These are phyloP conservation scores for Schoenoplectus tabernaemontani DNA, from an alignment of 202 grass and related monocot species.

Conservation along the genomic window DNA sequence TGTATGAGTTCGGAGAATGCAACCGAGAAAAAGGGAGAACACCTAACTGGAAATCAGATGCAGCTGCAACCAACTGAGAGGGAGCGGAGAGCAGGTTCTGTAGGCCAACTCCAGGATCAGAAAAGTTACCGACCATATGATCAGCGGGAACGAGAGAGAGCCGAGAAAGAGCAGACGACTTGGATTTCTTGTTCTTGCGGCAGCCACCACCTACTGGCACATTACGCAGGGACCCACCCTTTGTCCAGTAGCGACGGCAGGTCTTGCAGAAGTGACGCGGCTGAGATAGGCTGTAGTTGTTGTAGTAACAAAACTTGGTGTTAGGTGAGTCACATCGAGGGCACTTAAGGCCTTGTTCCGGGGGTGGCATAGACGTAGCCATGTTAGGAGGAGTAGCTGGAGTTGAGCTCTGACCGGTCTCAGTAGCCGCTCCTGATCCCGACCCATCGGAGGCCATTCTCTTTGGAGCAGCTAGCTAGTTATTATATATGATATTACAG, in stretches of 20 bases:
- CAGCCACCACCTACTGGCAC: constrained; percentile 86
- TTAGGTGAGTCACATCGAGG: constrained; percentile 90
- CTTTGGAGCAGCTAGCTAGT: background rate
- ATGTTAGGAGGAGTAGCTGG: background rate
- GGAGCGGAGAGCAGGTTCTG: constrained; percentile 8
- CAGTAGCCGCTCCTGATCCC: constrained; percentile 6
- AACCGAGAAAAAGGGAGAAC: constrained; percentile 39
- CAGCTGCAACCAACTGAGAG: constrained; percentile 14
- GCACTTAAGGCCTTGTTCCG: constrained; percentile 60
- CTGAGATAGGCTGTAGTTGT: constrained; percentile 93
- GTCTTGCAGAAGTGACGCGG: constrained; percentile 97
- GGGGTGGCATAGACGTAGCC: constrained; percentile 23
- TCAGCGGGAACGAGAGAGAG: constrained; percentile 28
- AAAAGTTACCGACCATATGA: constrained; percentile 23
- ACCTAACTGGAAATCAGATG: constrained; percentile 42
- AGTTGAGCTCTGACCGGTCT: constrained; percentile 4
- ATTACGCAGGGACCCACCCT: constrained; percentile 91
- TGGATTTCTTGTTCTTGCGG: constrained; percentile 92
- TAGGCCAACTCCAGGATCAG: constrained; percentile 11
- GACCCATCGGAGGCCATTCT: constrained; percentile 21
- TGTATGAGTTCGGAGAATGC: constrained; percentile 23
- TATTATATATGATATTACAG: too few relatives aligned
- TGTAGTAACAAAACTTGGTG: constrained; percentile 99
- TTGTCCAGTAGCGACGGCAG: constrained; percentile 95
- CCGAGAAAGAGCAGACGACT: constrained; percentile 22